phyloP scores from a whole-genome alignment of 2,329 filamentous ascomycete genomes.

The Clarireedia hainanense region DNA sequence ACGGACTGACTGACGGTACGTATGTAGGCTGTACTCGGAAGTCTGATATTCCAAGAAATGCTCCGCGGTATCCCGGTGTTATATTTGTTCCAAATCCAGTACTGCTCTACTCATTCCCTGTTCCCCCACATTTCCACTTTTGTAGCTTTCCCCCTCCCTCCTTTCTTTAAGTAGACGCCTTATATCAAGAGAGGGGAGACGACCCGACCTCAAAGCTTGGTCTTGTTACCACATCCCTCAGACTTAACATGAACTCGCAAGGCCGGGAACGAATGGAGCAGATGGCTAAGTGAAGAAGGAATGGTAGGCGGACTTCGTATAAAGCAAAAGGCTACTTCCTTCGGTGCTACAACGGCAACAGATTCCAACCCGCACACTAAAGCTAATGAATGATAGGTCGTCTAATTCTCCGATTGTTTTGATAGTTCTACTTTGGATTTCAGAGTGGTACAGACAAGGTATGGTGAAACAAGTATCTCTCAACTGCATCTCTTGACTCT shows the following conservation, averaged over 20 bases:
- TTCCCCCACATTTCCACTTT: conserved; percentile 6
- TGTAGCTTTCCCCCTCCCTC: neutral
- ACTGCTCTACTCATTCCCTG: neutral
- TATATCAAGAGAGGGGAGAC: neutral
- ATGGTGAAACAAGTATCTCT: conserved; percentile 6
- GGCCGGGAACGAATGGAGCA: too few relatives aligned
- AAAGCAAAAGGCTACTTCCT: neutral
- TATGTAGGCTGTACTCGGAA: neutral
- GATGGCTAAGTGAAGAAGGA: neutral
- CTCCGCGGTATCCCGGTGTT: neutral
- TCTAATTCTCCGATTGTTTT: neutral
- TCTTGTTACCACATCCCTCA: too few relatives aligned
- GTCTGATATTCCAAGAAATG: neutral
- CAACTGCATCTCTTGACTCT: neutral
- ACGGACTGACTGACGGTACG: neutral
- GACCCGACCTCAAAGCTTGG: neutral
- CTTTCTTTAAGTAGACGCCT: neutral
- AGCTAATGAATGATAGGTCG: neutral
- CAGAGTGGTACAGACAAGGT: neutral
- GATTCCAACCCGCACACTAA: neutral
- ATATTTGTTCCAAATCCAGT: conserved; percentile 3
- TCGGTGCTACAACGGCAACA: neutral
- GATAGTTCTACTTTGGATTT: neutral
- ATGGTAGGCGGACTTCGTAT: neutral
- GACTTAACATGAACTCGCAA: too few relatives aligned